phyloP scores from a whole-genome alignment of 805 yeast genomes.

The Kodamaea fukazawae region DNA sequence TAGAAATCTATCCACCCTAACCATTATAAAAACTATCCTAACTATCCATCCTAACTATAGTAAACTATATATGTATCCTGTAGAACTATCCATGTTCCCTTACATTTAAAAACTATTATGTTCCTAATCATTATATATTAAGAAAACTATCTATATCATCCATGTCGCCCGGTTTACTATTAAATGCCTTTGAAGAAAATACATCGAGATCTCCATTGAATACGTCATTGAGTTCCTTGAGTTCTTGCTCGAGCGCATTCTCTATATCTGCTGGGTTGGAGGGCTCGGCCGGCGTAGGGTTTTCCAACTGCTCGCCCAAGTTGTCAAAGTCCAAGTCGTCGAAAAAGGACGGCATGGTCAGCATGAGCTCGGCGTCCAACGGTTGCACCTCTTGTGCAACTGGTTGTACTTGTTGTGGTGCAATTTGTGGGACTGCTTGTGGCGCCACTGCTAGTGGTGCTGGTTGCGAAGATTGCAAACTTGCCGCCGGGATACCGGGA shows the following conservation, averaged over 20 bases:
- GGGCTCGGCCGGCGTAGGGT: not conserved
- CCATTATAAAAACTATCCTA: too few species aligned
- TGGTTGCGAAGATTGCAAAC: too few species aligned
- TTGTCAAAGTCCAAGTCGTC: constrained; percentile 6
- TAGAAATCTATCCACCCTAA: too few species aligned
- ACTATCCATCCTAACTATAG: too few species aligned
- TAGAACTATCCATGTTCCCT: too few species aligned
- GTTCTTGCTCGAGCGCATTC: constrained; percentile 7
- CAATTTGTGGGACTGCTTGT: too few species aligned
- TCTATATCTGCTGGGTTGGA: constrained; percentile 4
- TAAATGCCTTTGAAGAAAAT: constrained; percentile 2
- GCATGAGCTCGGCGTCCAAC: constrained; percentile 8
- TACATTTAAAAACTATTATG: too few species aligned
- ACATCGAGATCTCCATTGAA: constrained; percentile 10
- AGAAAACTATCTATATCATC: constrained; percentile 9
- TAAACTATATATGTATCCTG: too few species aligned
- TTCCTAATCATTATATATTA: constrained; percentile 4
- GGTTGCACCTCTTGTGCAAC: not conserved
- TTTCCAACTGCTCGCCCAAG: constrained; percentile 1
- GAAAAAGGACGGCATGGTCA: constrained; percentile 6
- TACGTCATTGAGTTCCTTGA: constrained; percentile 10
- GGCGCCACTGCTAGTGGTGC: too few species aligned
- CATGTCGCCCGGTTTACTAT: constrained; percentile 1
- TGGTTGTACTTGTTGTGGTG: not conserved
- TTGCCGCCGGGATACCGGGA: too few species aligned